Evolutionary conservation across 1,284 basidiomycete species (phyloP), one percentile per base, ranked within the genome.

Genomic region (Apiotrichum montevideense): DNA sequence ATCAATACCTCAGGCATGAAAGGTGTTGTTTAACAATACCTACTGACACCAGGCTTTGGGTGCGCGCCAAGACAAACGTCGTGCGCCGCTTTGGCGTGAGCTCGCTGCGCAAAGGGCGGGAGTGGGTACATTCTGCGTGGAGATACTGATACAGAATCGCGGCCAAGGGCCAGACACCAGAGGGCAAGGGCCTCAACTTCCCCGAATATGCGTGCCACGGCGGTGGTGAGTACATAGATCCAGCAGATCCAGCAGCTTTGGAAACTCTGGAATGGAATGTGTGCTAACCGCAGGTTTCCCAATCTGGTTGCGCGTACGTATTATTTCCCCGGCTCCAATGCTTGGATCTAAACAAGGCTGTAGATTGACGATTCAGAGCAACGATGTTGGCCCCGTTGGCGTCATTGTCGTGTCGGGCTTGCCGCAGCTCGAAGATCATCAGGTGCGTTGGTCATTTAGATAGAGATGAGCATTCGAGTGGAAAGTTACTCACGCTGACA

Each of bases 341-440:
- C 21, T 21, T 21, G 21, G 21, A 21, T 21, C 21, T 21, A 21
- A 21, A 21, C 21, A 21, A 21, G 21, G 21, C 21, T 21, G 21
- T 21, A 21, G 21, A 21, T 21, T 21, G 21, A 21, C 21, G 21
- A 21, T 98, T 21, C 94, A 97, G 77, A 97, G 97, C 75, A 96
- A 98, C 74, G 93, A 59, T n/a, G 62, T 64, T 0, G 66, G 64
- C 6, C 74, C 76, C 10, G 63, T 77, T 33, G 76, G 72, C 7
- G 71, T 66, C 35, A 75, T 78, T 37, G 64, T 75, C 46, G 76
- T 78, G 6, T 74, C 72, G n/a, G 76, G 76, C 6, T 63, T 77
- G 43, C 69, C 70, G 5, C 74, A 77, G 55, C 63, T 70, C 32
- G 67, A 72, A 48, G 76, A 77, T 55, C 76, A 77, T 58, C 75